Base-by-base conservation (phyloP, 306 rosid genomes). In the Medicago ruthenica region DNA sequence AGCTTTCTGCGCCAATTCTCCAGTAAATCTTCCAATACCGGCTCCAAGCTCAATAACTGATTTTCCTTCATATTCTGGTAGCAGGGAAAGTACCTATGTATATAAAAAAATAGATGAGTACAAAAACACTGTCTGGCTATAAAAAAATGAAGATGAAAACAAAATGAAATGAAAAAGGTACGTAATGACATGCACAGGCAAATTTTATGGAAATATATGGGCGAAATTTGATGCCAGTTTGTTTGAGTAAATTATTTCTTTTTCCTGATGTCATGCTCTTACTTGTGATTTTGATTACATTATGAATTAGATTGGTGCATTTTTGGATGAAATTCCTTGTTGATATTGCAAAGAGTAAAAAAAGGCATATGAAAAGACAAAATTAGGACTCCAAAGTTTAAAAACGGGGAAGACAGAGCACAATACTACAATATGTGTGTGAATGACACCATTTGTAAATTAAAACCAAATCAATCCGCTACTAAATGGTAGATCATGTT, bases 21-120 rank as follows among this genome's bases (percentile, higher is more conserved):
- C 91, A 2, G 97, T 95, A 78, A 95, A 95, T 54, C 99, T 90
- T 67, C 99, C 99, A 22, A 95, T 95, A 61, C 99, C 99, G 0
- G 99, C 99, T 81, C 99, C 99, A 34, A 95, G 89, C 83, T 95
- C 97, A 57, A 95, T 2, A 27, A 95, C 89, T 1, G 97, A 87
- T 66, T 95, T 89, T 7, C 99, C 99, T 75, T 95, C 97, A 21
- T 80, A 90, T 3, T 82, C 16, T 0, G 99, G 99, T 16, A 95
- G 90, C 39, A 89, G 73, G 34, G 96, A 89, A 41, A 95, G 89
- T 39, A 95, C 96, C 98, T 95, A 44, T 8, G 79, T 41, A 70
- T 15, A 78, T 20, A 74, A 22, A 67, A 67, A 24, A 67, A 57
- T 8, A 71, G 57, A 42, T 73, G 61, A 80, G 82, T 76, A 40